phyloP scores from a whole-genome alignment of 1,139 yeast species.

The Sugiyamaella novakii region DNA sequence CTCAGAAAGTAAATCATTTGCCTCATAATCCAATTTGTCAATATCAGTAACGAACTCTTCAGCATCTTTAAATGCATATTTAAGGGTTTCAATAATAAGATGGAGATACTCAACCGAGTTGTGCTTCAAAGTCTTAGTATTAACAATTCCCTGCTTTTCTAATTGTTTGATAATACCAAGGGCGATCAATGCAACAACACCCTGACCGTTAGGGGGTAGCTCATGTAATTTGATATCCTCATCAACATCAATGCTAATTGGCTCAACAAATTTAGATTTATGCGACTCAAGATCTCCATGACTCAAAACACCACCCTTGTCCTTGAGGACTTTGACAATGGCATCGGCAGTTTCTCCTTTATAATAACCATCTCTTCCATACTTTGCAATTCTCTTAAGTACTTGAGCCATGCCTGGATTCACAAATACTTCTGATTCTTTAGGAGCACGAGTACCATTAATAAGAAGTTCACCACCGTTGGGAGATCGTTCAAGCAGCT shows the following conservation, averaged over 20 bases:
- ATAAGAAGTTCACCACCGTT: slow-evolving; percentile 47
- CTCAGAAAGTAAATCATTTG: slow-evolving; percentile 41
- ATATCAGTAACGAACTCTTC: slow-evolving; percentile 71
- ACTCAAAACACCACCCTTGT: slow-evolving; percentile 59
- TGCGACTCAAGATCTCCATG: slow-evolving; percentile 59
- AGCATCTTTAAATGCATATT: slow-evolving; percentile 73
- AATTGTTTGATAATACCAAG: slow-evolving; percentile 65
- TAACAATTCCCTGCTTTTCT: slow-evolving; percentile 47
- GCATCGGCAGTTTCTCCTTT: slow-evolving; percentile 67
- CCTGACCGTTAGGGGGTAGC: slow-evolving; percentile 83
- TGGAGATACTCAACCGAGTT: slow-evolving; percentile 75
- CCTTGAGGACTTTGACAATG: slow-evolving; percentile 56
- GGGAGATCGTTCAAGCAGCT: slow-evolving; percentile 45
- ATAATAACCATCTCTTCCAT: slow-evolving; percentile 69
- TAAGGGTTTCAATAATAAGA: slow-evolving; percentile 65
- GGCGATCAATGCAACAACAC: slow-evolving; percentile 69
- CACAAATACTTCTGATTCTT: slow-evolving; percentile 59
- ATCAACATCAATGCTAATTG: slow-evolving; percentile 52
- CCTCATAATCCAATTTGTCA: slow-evolving; percentile 43
- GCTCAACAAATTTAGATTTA: slow-evolving; percentile 61
- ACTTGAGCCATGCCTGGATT: slow-evolving; percentile 60
- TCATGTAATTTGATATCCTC: slow-evolving; percentile 57
- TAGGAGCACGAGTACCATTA: slow-evolving; percentile 50
- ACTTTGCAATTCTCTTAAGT: slow-evolving; percentile 52
- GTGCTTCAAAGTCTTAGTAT: slow-evolving; percentile 54